A percentile compares a stretch with the other conserved stretches of the same genome.
Conservation (phyloP, 2,329 filamentous ascomycete species). For the Ceratocystis destructans region DNA sequence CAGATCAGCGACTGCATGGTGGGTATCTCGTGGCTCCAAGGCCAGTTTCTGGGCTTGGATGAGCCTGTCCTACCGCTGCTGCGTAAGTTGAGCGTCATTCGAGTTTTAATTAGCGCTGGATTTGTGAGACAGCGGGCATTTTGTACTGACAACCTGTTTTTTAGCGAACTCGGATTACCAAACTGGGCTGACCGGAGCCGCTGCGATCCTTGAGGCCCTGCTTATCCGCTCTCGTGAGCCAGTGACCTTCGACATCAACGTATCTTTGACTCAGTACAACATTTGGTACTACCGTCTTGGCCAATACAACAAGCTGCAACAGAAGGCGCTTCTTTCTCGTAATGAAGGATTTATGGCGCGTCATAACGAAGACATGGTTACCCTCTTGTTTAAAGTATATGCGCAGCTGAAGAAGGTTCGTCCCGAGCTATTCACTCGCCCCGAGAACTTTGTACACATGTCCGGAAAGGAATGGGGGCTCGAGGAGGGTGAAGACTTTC, state of each 20-base stretch:
- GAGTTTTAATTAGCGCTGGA: not conserved
- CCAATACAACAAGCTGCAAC: slow-evolving; percentile 20
- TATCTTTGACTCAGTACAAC: slow-evolving; percentile 24
- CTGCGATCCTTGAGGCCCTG: slow-evolving; percentile 21
- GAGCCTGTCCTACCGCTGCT: slow-evolving; percentile 55
- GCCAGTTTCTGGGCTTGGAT: slow-evolving; percentile 44
- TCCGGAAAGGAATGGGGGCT: slow-evolving; percentile 18
- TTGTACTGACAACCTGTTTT: not conserved
- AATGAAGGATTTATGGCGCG: slow-evolving; percentile 20
- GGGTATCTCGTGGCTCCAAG: slow-evolving; percentile 48
- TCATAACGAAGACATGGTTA: slow-evolving; percentile 22
- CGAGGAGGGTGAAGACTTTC: slow-evolving; percentile 11
- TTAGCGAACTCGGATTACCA: slow-evolving; percentile 23
- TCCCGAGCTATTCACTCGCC: slow-evolving; percentile 16
- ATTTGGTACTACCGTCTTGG: slow-evolving; percentile 23
- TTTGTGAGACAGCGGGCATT: not conserved
- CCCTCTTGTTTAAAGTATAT: slow-evolving; percentile 15
- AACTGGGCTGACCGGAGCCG: slow-evolving; percentile 21
- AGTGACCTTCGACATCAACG: slow-evolving; percentile 22
- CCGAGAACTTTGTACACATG: slow-evolving; percentile 19
- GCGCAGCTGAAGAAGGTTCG: slow-evolving; percentile 14
- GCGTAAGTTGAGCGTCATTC: slow-evolving; percentile 30
- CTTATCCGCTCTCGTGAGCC: slow-evolving; percentile 20
- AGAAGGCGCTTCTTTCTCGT: slow-evolving; percentile 18
- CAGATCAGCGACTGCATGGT: slow-evolving; percentile 51